Percentiles rank a stretch among this genome's conserved stretches.
phyloP scores from a whole-genome alignment of 2,329 filamentous ascomycete genomes.

The Cladosporium cucumerinum region DNA sequence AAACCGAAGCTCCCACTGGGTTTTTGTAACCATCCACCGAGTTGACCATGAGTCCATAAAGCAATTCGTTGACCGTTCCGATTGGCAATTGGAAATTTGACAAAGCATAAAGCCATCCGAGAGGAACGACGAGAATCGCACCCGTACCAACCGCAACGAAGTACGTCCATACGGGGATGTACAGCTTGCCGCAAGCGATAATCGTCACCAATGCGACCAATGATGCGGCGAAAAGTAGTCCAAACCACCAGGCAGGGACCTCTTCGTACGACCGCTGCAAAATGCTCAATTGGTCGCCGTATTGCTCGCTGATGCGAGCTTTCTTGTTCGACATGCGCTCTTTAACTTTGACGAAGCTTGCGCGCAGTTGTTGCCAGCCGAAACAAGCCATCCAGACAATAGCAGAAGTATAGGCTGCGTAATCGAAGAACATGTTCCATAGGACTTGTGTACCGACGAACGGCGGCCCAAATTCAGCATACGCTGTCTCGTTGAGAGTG shows the following conservation, averaged over 20 bases:
- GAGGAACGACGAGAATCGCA: conserved; percentile 54
- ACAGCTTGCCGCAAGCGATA: conserved; percentile 51
- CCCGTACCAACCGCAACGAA: conserved; percentile 56
- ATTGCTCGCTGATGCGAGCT: conserved; percentile 51
- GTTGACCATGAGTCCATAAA: conserved; percentile 60
- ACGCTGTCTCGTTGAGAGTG: conserved; percentile 50
- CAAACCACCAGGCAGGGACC: conserved; percentile 59
- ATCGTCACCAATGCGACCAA: conserved; percentile 52
- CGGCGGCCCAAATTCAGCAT: conserved; percentile 50
- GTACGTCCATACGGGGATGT: conserved; percentile 59
- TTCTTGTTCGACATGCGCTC: conserved; percentile 24
- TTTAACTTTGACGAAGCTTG: conserved; percentile 45
- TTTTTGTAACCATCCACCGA: conserved; percentile 51
- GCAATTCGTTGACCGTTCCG: conserved; percentile 58
- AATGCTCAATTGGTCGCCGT: conserved; percentile 58
- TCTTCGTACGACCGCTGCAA: conserved; percentile 57
- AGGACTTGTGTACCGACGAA: conserved; percentile 57
- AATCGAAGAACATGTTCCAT: conserved; percentile 60
- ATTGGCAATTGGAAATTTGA: conserved; percentile 56
- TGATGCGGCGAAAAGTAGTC: conserved; percentile 48
- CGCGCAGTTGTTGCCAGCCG: conserved; percentile 48
- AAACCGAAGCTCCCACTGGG: conserved; percentile 56
- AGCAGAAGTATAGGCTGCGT: conserved; percentile 57
- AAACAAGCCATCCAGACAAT: conserved; percentile 59
- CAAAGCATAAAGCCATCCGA: conserved; percentile 59